Evolutionary conservation across 1,284 basidiomycete genomes (phyloP).

Genomic region (Inonotus obliquus): DNA sequence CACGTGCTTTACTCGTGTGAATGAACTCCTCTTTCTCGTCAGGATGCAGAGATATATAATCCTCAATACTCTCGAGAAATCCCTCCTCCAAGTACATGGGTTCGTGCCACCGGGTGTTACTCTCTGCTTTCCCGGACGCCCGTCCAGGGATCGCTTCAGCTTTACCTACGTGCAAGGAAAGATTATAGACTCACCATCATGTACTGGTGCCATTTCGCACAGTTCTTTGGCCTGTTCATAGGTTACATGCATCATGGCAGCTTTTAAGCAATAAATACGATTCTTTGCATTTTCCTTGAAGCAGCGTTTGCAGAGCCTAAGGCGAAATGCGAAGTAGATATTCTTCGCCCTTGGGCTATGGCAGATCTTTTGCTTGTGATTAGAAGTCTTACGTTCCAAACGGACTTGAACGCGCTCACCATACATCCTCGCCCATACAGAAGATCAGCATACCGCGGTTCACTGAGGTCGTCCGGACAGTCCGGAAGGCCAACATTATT

Average conservation of each 20-base stretch:
- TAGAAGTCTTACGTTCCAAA: background rate
- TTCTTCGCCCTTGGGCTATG: background rate
- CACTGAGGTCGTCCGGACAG: conserved; percentile 32
- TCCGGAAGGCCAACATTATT: conserved; percentile 24
- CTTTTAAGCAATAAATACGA: background rate
- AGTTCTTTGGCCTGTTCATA: background rate
- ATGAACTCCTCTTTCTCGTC: background rate
- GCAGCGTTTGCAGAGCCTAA: background rate
- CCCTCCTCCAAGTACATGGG: background rate
- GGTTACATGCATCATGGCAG: background rate
- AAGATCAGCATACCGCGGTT: conserved; percentile 28
- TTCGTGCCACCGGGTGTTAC: no score
- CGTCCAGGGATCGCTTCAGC: no score
- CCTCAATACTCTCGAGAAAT: background rate
- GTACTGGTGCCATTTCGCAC: no score
- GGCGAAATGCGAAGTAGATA: background rate
- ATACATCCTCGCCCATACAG: conserved; percentile 27
- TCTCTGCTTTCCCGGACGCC: no score
- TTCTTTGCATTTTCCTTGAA: background rate
- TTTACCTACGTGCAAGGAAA: no score
- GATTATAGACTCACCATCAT: no score
- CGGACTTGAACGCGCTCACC: conserved; percentile 18
- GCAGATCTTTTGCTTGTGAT: background rate
- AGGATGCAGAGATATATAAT: background rate
- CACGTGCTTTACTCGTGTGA: background rate